Evolutionary conservation across 768 basidiomycete species (phyloP).

Genomic region (Mycena latifolia): DNA sequence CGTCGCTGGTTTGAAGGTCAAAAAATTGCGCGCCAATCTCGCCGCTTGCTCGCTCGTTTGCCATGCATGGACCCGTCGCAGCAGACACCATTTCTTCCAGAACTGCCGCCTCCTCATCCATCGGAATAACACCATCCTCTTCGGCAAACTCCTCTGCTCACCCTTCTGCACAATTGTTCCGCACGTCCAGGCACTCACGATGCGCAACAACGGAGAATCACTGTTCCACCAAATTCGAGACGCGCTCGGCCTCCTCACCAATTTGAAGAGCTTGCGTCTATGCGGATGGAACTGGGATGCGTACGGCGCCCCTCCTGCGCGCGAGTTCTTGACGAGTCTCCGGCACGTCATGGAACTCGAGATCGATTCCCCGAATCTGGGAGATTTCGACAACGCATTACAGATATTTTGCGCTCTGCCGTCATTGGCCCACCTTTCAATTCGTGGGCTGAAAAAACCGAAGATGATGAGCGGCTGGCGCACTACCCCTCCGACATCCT

Average conservation of each 20-base stretch:
- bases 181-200: background rate
- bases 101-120: slow-evolving; percentile 6
- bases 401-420: background rate
- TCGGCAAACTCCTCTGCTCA: slow-evolving; percentile 8
- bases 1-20: slow-evolving; percentile 1
- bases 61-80: slow-evolving; percentile 1
- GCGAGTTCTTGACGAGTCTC: background rate
- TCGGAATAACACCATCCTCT: background rate
- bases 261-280: slow-evolving; percentile 7
- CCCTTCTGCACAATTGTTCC: slow-evolving; percentile 1
- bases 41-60: slow-evolving; percentile 13
- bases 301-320: background rate
- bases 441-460: background rate
- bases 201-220: slow-evolving; percentile 10
- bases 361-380: background rate
- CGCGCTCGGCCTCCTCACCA: slow-evolving; percentile 1
- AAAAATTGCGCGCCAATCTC: background rate
- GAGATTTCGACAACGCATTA: slow-evolving; percentile 9
- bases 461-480: background rate
- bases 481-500: background rate
- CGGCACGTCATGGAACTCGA: background rate
- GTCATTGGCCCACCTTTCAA: background rate
- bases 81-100: slow-evolving; percentile 12
- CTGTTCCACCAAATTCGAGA: background rate
- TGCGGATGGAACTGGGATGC: background rate